A percentile compares a stretch with the other conserved stretches of the same genome.
Conservation (phyloP, 179 eudicot genomes). For the Beta corolliflora region DNA sequence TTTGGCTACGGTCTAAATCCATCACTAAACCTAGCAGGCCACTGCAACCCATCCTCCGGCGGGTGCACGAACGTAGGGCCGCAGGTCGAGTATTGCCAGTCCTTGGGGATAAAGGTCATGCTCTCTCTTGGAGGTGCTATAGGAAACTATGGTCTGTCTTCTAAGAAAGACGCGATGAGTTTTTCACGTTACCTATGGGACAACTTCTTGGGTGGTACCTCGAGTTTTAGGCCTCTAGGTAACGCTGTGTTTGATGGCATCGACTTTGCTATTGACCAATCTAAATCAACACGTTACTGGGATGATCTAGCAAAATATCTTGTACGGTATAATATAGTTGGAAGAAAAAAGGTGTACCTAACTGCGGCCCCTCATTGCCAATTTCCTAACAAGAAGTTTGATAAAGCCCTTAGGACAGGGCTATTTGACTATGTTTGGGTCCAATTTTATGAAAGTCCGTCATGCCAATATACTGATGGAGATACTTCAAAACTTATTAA, state of each 20-base stretch:
- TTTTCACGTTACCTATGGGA: slow-evolving; percentile 51
- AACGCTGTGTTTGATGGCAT: slow-evolving; percentile 52
- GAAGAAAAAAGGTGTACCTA: slow-evolving; percentile 44
- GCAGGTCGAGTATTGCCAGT: slow-evolving; percentile 48
- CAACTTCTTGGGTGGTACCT: slow-evolving; percentile 50
- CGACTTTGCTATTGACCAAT: slow-evolving; percentile 59
- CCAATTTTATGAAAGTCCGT: slow-evolving; percentile 64
- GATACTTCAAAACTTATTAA: slow-evolving; percentile 35
- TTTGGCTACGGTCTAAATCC: slow-evolving; percentile 64
- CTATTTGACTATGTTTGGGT: slow-evolving; percentile 72
- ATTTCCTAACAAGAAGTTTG: slow-evolving; percentile 50
- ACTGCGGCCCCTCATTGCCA: slow-evolving; percentile 71
- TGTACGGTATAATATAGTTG: not conserved
- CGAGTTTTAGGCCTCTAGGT: slow-evolving; percentile 52
- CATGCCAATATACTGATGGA: slow-evolving; percentile 51
- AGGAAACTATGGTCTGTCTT: slow-evolving; percentile 55
- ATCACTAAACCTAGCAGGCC: slow-evolving; percentile 58
- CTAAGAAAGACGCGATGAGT: slow-evolving; percentile 47
- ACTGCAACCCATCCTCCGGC: slow-evolving; percentile 50
- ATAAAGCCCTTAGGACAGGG: slow-evolving; percentile 47
- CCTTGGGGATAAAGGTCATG: slow-evolving; percentile 51
- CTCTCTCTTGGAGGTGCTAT: slow-evolving; percentile 63
- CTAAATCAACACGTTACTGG: slow-evolving; percentile 44
- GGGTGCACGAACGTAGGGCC: slow-evolving; percentile 43
- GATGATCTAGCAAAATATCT: slow-evolving; percentile 35